A percentile compares a stretch with the other conserved stretches of the same genome.
Conservation (phyloP, 2,329 filamentous ascomycete species). For the Seiridium unicorne region DNA sequence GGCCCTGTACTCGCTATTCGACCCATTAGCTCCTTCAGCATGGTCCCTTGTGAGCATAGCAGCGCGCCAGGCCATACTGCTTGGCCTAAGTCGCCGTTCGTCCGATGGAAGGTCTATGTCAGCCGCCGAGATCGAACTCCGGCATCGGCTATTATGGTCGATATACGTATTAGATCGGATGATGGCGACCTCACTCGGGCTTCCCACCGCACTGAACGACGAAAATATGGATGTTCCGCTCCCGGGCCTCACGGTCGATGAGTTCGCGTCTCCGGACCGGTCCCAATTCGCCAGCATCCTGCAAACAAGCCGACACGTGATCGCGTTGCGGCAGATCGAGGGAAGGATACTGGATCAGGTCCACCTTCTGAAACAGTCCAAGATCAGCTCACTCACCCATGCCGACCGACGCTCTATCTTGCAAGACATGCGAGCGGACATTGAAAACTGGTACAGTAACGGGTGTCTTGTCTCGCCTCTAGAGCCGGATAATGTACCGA, state of each 20-base stretch:
- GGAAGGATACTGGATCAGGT: constrained; percentile 36
- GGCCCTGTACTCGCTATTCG: constrained; percentile 42
- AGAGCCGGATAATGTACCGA: constrained; percentile 41
- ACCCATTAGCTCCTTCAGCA: constrained; percentile 35
- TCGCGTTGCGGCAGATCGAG: constrained; percentile 42
- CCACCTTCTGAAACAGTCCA: constrained; percentile 28
- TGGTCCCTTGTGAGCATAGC: constrained; percentile 39
- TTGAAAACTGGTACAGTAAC: constrained; percentile 46
- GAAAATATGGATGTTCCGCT: constrained; percentile 38
- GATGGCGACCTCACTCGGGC: constrained; percentile 39
- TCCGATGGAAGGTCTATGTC: constrained; percentile 24
- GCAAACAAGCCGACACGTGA: constrained; percentile 43
- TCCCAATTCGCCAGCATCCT: constrained; percentile 36
- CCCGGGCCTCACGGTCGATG: constrained; percentile 42
- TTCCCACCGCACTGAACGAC: constrained; percentile 37
- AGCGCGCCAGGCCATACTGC: constrained; percentile 35
- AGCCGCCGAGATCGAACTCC: constrained; percentile 25
- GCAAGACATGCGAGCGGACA: constrained; percentile 35
- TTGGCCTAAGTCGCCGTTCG: constrained; percentile 32
- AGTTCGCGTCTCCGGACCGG: constrained; percentile 39
- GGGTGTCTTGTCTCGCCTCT: constrained; percentile 41
- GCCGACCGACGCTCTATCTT: constrained; percentile 30
- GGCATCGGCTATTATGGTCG: constrained; percentile 42
- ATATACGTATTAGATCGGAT: constrained; percentile 44
- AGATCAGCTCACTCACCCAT: constrained; percentile 27